These are phyloP conservation scores for Leavenworthia alabamica DNA, from an alignment of 345 rosid species.

Conservation along the genomic window DNA sequence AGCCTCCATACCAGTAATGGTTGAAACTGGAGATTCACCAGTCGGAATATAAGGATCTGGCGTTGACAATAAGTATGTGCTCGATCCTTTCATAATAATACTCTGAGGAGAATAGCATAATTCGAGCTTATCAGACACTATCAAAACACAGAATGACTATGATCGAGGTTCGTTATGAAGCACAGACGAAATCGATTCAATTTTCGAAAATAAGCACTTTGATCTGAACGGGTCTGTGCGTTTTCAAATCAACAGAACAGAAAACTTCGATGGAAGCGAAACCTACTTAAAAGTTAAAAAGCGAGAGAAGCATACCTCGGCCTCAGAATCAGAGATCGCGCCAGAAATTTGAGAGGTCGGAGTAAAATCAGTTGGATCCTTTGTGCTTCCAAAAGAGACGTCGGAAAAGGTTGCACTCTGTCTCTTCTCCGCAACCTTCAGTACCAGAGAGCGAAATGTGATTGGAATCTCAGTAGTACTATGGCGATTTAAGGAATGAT, in stretches of 20 bases:
- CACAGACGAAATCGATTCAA: background rate
- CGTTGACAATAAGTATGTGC: conserved; percentile 8
- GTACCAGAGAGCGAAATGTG: conserved; percentile 1
- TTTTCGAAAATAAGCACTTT: background rate
- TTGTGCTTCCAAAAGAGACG: conserved; percentile 8
- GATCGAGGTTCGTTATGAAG: background rate
- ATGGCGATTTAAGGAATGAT: background rate
- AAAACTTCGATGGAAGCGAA: conserved; percentile 1
- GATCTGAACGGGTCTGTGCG: conserved; percentile 6
- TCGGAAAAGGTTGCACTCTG: conserved; percentile 27
- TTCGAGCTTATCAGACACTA: background rate
- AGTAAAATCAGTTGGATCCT: conserved; percentile 10
- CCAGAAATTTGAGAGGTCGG: conserved; percentile 17
- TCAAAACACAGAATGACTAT: background rate
- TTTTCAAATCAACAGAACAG: background rate
- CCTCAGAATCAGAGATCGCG: conserved; percentile 25
- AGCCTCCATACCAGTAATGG: background rate
- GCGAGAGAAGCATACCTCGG: conserved; percentile 21
- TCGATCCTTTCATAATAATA: conserved; percentile 21
- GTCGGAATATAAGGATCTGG: background rate
- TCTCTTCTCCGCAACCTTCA: conserved; percentile 28
- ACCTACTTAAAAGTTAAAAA: conserved; percentile 1
- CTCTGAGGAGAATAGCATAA: conserved; percentile 21
- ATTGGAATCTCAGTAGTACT: conserved; percentile 2
- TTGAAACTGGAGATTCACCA: conserved; percentile 22